Percentiles rank a stretch among this genome's conserved stretches.
phyloP scores from a whole-genome alignment of 1,284 basidiomycete species.

The Ceratobasidium sp. region DNA sequence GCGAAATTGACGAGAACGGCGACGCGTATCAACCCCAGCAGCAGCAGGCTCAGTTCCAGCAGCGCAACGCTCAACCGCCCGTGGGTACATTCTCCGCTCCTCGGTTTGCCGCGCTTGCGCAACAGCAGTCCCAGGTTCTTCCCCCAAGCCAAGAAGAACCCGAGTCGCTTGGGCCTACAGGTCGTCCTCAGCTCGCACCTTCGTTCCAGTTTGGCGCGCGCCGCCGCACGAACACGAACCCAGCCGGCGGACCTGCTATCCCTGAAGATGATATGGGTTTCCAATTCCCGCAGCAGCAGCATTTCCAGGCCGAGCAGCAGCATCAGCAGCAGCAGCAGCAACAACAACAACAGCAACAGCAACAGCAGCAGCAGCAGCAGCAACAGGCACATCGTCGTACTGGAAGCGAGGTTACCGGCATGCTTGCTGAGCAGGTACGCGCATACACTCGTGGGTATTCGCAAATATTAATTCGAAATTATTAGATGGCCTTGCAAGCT shows the following conservation, averaged over 20 bases:
- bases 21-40: constrained; percentile 58
- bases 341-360: constrained; percentile 54
- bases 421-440: constrained; percentile 89
- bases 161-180: constrained; percentile 76
- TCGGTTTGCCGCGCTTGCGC: constrained; percentile 83
- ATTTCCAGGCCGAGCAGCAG: constrained; percentile 47
- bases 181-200: constrained; percentile 88
- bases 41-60: constrained; percentile 66
- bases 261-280: constrained; percentile 81
- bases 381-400: constrained; percentile 60
- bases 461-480: constrained; percentile 21
- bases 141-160: constrained; percentile 51
- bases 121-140: constrained; percentile 41
- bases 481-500: constrained; percentile 84
- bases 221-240: constrained; percentile 61
- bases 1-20: constrained; percentile 70
- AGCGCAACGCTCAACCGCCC: constrained; percentile 68
- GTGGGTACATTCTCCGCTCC: constrained; percentile 78
- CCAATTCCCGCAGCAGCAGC: constrained; percentile 78
- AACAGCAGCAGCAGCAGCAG: constrained; percentile 58
- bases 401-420: constrained; percentile 72
- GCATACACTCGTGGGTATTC: not conserved
- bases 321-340: constrained; percentile 34
- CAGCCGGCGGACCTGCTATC: constrained; percentile 65
- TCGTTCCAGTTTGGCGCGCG: constrained; percentile 87